Percentiles rank a stretch among this genome's conserved stretches.
phyloP scores from a whole-genome alignment of 768 basidiomycete genomes.

The Mycena metata region DNA sequence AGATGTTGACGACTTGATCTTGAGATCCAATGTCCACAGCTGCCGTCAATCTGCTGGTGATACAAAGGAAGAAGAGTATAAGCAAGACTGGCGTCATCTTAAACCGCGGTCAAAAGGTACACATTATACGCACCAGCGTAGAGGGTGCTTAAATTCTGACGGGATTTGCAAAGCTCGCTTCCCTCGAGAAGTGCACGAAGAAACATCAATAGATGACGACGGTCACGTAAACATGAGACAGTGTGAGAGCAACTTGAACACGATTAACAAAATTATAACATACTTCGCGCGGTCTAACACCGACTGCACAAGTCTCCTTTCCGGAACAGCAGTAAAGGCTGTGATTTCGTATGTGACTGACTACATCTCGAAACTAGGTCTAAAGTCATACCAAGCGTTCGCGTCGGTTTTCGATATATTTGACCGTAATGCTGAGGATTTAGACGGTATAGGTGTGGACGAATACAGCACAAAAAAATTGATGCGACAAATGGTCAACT shows the following conservation, averaged over 20 bases:
- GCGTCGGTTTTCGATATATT: constrained; percentile 10
- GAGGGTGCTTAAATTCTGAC: constrained; percentile 25
- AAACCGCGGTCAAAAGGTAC: constrained; percentile 12
- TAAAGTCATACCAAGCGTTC: constrained; percentile 20
- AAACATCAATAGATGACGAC: constrained; percentile 40
- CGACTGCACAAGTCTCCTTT: constrained; percentile 15
- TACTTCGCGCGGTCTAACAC: constrained; percentile 15
- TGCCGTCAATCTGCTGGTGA: too few species aligned
- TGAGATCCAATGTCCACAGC: too few species aligned
- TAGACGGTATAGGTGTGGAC: constrained; percentile 24
- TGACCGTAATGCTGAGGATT: constrained; percentile 37
- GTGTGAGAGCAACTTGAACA: neutral
- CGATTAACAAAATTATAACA: neutral
- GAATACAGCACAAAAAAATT: constrained; percentile 4
- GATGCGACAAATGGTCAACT: constrained; percentile 23
- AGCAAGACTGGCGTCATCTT: constrained; percentile 14
- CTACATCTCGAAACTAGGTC: constrained; percentile 16
- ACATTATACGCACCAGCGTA: neutral
- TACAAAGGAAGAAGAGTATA: neutral
- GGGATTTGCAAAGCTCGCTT: constrained; percentile 42
- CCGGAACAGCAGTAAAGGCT: constrained; percentile 19
- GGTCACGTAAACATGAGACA: constrained; percentile 29
- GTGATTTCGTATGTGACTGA: constrained; percentile 17
- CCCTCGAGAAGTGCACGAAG: constrained; percentile 32
- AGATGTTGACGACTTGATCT: too few species aligned